Evolutionary conservation across 2,329 filamentous ascomycete genomes (phyloP), one percentile per base, ranked within the genome.

Genomic region (Catunica adiposa): DNA sequence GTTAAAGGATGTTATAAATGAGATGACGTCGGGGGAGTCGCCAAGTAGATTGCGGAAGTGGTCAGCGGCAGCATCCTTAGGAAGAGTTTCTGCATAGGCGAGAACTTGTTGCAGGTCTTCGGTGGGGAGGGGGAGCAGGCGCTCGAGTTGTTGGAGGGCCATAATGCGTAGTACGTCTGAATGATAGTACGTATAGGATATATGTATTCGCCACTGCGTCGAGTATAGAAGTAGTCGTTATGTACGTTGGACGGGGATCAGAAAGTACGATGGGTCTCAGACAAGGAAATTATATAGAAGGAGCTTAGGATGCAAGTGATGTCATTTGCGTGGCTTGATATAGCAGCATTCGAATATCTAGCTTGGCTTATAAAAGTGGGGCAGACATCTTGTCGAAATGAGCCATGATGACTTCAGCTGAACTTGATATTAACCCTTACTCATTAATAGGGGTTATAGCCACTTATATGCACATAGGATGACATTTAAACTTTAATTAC

Each of bases 21-120:
- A 83, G 59, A 89, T 71, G 42, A 73, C 77, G 62, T 84, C 81
- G 1, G 89, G 79, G 5, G 86, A 89, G 66, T 94, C 88, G 52
- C 90, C 92, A 0, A 98, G 77, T 54, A 98, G 73, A 64, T 92
- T 88, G 66, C 82, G 84, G 59, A 98, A 83, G 67, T 97, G 88
- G 44, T 89, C 82, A 53, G 81, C 88, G 14, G 87, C 86, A 60
- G 84, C 85, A 53, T 80, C 70, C 64, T 84, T 89, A 20, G 88
- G 81, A 7, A 97, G 75, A 0, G 82, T 84, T 37, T 79, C 73
- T 1, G 86, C 82, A 66, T 96, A 96, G 51, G 86, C 80, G 61
- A 97, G 74, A 46, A 96, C 78, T 65, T 97, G 87, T 64, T 82
- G 79, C 31, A 97, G 73, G 42, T 90, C 89, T 11, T 86, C 82